Evolutionary conservation across 108 stramenopile genomes (phyloP).

Genomic region (Pseudonitzschia multiseries): DNA sequence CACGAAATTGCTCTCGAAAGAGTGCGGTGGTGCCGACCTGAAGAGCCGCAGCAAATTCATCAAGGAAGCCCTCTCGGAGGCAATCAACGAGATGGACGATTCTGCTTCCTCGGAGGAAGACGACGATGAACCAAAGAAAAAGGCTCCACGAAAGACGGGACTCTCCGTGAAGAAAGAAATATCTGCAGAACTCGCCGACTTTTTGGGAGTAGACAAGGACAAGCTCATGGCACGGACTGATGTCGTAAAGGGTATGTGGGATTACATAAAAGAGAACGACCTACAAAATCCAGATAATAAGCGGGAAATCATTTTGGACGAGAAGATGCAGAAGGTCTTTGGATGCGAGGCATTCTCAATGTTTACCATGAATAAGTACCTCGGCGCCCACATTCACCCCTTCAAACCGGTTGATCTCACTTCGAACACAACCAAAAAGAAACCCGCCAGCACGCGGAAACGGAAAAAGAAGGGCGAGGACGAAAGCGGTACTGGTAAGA

Average conservation of each 20-base stretch:
- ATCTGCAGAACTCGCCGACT: slow-evolving; percentile 49
- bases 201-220: slow-evolving; percentile 53
- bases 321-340: slow-evolving; percentile 70
- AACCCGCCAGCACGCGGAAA: not conserved
- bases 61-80: slow-evolving; percentile 56
- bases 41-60: slow-evolving; percentile 60
- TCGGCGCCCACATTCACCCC: slow-evolving; percentile 72
- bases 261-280: slow-evolving; percentile 78
- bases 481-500: slow-evolving; percentile 25
- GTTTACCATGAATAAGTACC: slow-evolving; percentile 88
- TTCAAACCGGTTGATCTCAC: slow-evolving; percentile 78
- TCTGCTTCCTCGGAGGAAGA: slow-evolving; percentile 25
- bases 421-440: slow-evolving; percentile 33
- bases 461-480: slow-evolving; percentile 34
- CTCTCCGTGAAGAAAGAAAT: slow-evolving; percentile 72
- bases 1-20: slow-evolving; percentile 57
- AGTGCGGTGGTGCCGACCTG: slow-evolving; percentile 61
- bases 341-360: slow-evolving; percentile 77
- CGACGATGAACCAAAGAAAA: slow-evolving; percentile 45
- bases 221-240: slow-evolving; percentile 67
- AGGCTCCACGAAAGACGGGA: slow-evolving; percentile 41
- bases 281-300: slow-evolving; percentile 88
- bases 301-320: slow-evolving; percentile 75
- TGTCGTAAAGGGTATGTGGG: slow-evolving; percentile 83
- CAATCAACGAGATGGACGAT: slow-evolving; percentile 56